Evolutionary conservation across 2,329 filamentous ascomycete species (phyloP).

Genomic region (Chlorencoelia australis): DNA sequence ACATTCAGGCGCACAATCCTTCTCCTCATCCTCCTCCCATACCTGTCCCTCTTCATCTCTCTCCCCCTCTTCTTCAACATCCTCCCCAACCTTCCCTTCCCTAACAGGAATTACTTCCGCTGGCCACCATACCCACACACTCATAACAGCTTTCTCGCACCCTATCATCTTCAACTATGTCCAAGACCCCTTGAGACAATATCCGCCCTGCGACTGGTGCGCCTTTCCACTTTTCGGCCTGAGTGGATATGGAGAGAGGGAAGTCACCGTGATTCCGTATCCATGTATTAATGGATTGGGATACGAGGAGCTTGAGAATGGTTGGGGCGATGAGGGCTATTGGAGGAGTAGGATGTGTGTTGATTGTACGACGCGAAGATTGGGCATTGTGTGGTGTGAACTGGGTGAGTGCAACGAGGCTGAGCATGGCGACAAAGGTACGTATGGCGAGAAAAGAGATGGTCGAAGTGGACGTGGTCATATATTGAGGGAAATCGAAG

Average conservation of each 20-base stretch:
- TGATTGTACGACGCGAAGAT: conserved; percentile 15
- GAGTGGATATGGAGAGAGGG: conserved; percentile 11
- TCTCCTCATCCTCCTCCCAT: no score
- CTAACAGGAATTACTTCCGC: neutral
- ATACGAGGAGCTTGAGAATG: conserved; percentile 18
- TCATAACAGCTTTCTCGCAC: conserved; percentile 22
- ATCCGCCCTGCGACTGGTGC: conserved; percentile 18
- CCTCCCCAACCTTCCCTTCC: neutral
- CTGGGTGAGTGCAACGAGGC: no score
- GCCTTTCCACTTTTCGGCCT: conserved; percentile 20
- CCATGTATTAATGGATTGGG: conserved; percentile 4
- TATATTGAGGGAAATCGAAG: conserved; percentile 4
- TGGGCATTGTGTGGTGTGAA: conserved; percentile 15
- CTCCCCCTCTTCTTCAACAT: neutral
- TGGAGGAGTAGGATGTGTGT: conserved; percentile 19
- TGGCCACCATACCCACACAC: conserved; percentile 8
- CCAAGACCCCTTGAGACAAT: conserved; percentile 4
- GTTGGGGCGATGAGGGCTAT: conserved; percentile 10
- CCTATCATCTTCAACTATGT: conserved; percentile 23
- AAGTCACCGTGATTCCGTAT: conserved; percentile 15
- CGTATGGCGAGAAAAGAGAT: no score
- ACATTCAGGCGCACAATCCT: neutral
- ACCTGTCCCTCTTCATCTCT: neutral
- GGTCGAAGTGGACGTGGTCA: no score
- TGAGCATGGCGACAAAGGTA: no score